Conservation (phyloP, 345 rosid genomes). For the Salix purpurea region DNA sequence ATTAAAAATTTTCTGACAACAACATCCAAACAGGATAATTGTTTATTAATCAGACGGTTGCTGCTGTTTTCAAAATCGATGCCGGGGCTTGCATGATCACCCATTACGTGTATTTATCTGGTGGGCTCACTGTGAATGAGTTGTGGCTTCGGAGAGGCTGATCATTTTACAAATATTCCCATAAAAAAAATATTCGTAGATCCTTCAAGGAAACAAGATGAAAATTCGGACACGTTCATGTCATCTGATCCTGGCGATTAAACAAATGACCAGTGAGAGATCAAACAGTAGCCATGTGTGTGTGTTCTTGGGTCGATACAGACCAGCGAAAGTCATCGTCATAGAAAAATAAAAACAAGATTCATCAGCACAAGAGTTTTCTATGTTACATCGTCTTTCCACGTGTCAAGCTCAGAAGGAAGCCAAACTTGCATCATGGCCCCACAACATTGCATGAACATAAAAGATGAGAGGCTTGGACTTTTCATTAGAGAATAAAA, state of each 20-base stretch:
- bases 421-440: not conserved
- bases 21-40: conserved; percentile 19
- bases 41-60: not conserved
- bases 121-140: not conserved
- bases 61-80: not conserved
- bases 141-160: not conserved
- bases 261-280: no score
- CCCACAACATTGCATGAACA: not conserved
- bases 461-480: not conserved
- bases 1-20: conserved; percentile 6
- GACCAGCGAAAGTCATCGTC: no score
- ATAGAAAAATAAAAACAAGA: not conserved
- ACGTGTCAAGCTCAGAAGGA: not conserved
- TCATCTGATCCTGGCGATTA: no score
- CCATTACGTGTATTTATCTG: not conserved
- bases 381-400: not conserved
- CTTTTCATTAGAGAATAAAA: not conserved
- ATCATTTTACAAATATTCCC: not conserved
- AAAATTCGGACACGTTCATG: no score
- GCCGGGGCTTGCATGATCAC: not conserved
- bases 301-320: no score
- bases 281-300: no score
- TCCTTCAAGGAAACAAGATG: no score
- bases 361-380: not conserved
- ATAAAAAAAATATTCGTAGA: no score